Evolutionary conservation across 2,329 filamentous ascomycete genomes (phyloP), one percentile per base, ranked within the genome.

Genomic region (Penicillium carneum): DNA sequence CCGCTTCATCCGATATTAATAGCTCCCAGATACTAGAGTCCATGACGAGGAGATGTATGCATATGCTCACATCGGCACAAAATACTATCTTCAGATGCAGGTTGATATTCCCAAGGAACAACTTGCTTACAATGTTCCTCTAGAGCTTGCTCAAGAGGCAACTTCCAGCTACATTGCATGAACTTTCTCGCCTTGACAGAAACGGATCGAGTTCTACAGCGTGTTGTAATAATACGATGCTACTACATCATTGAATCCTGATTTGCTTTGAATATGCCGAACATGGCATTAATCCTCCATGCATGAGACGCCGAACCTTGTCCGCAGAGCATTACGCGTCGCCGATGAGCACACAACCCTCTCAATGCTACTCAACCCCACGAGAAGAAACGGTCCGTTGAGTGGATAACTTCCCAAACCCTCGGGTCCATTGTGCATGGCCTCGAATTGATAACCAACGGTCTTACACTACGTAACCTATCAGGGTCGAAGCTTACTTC

Each of bases 321-420:
- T 11, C 14, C 12, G 20, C 18, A 33, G 29, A 45, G 43, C 31
- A 31, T 45, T 52, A 31, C 47, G 39, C 47, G 39, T 45, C 34
- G 4, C 20, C 10, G 0, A 4, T 34, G 42, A 39, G 11, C 43
- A 48, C 18, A 52, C 9, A 29, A 18, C n/a, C 9, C 11, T 11
- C 36, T 34, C n/a, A 34, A 42, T 10, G 12, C 23, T n/a, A 31
- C 10, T 34, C 23, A 56, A 23, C 20, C n/a, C 45, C 54, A 42
- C 34, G 43, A 42, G 45, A 36, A 34, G 12, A 38, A 52, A 51
- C 36, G 31, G 47, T 34, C 33, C 42, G 42, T 49, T 31, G 16
- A 42, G 55, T 52, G 47, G 46, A 12, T 52, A 57, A 20, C 11
- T 10, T 52, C 4, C 54, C 47, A 52, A 52, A 36, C 38, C 7